Conservation (phyloP, 208 protist genomes). For the Acanthamoeba sp. region DNA sequence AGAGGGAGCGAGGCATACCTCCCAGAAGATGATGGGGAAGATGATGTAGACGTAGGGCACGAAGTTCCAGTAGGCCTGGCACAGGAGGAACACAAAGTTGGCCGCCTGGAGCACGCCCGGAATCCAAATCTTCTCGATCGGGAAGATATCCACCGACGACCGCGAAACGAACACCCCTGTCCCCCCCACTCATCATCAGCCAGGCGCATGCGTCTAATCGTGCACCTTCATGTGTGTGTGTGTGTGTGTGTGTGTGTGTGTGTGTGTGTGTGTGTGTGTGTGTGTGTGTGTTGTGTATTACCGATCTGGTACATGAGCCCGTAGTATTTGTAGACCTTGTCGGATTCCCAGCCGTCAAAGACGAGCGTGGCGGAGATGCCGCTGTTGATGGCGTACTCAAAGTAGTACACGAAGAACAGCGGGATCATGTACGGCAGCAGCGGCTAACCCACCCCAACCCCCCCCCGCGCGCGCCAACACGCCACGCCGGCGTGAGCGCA, state of each 20-base stretch:
- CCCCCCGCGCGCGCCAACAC: no score
- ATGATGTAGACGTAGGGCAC: constrained; percentile 60
- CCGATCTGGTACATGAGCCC: constrained; percentile 72
- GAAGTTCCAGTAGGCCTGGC: constrained; percentile 73
- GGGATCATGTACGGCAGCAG: constrained; percentile 68
- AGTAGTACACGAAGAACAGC: constrained; percentile 78
- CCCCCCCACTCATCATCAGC: no score
- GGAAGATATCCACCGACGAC: constrained; percentile 60
- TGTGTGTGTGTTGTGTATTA: background rate
- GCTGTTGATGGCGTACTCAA: constrained; percentile 79
- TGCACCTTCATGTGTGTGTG: no score
- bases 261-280: background rate
- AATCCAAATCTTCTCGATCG: constrained; percentile 69
- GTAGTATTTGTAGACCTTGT: constrained; percentile 75
- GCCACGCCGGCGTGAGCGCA: no score
- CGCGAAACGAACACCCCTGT: constrained; percentile 74
- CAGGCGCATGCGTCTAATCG: no score
- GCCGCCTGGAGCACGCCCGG: constrained; percentile 56
- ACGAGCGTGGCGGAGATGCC: constrained; percentile 44
- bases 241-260: no score
- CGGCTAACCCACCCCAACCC: background rate
- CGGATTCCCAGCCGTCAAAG: background rate
- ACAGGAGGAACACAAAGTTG: constrained; percentile 75
- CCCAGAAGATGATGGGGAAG: constrained; percentile 35
- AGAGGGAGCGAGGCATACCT: background rate